These are phyloP conservation scores for Euptelea pleiosperma DNA, from an alignment of 164 flowering plant genomes.

Conservation along the genomic window DNA sequence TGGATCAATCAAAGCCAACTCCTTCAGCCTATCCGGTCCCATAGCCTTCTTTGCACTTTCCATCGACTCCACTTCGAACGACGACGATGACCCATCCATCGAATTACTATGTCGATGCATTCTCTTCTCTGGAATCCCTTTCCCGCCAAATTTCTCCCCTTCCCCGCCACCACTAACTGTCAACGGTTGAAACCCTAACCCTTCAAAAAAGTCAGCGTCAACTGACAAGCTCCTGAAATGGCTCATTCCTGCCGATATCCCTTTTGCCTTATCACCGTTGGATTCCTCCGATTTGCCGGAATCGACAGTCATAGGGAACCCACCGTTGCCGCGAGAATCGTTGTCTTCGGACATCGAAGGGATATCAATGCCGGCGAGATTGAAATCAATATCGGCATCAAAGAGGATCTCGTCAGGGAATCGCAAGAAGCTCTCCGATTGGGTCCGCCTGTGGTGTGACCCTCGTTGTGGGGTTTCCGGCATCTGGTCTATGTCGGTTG, in stretches of 20 bases:
- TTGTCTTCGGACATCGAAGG: constrained; percentile 23
- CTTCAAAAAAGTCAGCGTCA: constrained; percentile 78
- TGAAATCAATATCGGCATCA: constrained; percentile 34
- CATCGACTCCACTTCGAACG: constrained; percentile 25
- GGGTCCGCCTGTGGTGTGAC: constrained; percentile 70
- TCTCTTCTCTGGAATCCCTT: constrained; percentile 27
- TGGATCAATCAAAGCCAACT: too few relatives aligned
- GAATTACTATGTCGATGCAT: constrained; percentile 56
- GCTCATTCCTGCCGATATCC: constrained; percentile 5
- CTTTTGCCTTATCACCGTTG: constrained; percentile 20
- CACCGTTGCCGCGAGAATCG: constrained; percentile 6
- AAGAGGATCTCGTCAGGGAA: constrained; percentile 44
- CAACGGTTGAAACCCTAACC: constrained; percentile 28
- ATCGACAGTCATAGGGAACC: constrained; percentile 27
- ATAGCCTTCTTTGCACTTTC: too few relatives aligned
- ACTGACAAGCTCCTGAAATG: constrained; percentile 75
- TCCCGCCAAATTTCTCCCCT: constrained; percentile 10
- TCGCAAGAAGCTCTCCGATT: constrained; percentile 67
- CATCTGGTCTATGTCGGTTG: constrained; percentile 51
- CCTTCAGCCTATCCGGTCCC: too few relatives aligned
- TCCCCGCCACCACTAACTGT: constrained; percentile 24
- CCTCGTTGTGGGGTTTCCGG: constrained; percentile 51
- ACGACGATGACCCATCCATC: constrained; percentile 52
- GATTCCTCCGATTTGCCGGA: constrained; percentile 30
- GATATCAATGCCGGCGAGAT: constrained; percentile 33